phyloP scores from a whole-genome alignment of 306 rosid genomes.

The Erythrophleum fordii region DNA sequence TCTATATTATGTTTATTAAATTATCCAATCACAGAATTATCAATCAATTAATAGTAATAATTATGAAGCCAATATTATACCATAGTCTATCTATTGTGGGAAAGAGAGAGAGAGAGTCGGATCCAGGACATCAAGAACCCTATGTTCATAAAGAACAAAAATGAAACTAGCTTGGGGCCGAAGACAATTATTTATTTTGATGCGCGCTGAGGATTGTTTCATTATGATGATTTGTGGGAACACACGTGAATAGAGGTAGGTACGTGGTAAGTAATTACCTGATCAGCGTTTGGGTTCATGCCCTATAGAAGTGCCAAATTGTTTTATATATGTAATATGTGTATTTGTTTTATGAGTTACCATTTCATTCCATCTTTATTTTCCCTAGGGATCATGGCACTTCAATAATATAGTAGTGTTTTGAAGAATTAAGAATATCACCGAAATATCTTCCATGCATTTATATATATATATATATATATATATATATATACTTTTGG shows the following conservation, averaged over 20 bases:
- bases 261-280: slow-evolving; percentile 42
- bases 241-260: slow-evolving; percentile 70
- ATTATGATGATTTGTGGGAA: slow-evolving; percentile 58
- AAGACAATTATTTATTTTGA: slow-evolving; percentile 31
- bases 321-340: not conserved
- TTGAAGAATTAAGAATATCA: not conserved
- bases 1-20: too few relatives aligned
- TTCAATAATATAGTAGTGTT: not conserved
- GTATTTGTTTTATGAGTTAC: not conserved
- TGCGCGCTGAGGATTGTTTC: slow-evolving; percentile 48
- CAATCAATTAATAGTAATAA: too few relatives aligned
- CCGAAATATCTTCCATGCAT: not conserved
- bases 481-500: not conserved
- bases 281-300: slow-evolving; percentile 45
- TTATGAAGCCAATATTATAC: too few relatives aligned
- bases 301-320: not conserved
- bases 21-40: too few relatives aligned
- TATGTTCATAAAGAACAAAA: slow-evolving; percentile 23
- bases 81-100: too few relatives aligned
- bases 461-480: not conserved
- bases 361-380: not conserved
- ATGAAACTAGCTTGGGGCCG: slow-evolving; percentile 28
- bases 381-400: slow-evolving; percentile 9
- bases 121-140: not conserved
- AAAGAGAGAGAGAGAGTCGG: not conserved